Evolutionary conservation across 371 early-diverging fungal species (phyloP).

Genomic region (Rhizopus sp.): DNA sequence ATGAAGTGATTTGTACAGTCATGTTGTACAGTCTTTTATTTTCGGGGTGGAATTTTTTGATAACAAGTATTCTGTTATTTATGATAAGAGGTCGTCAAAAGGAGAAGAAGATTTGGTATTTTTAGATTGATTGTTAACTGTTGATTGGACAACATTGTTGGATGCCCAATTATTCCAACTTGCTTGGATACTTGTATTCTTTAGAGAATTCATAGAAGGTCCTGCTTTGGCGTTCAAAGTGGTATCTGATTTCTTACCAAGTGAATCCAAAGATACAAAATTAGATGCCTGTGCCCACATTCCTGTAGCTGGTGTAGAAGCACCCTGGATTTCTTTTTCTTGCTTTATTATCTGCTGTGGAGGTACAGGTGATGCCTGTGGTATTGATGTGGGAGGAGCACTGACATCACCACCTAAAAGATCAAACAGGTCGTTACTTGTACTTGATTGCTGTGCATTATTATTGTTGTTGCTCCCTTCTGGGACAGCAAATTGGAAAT

Average conservation of each 20-base stretch:
- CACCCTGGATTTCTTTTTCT: neutral
- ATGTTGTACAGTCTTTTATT: no score
- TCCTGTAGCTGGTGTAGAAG: slow-evolving; percentile 35
- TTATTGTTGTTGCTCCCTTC: slow-evolving; percentile 3
- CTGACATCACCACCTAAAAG: neutral
- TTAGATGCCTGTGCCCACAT: slow-evolving; percentile 62
- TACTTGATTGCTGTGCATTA: neutral
- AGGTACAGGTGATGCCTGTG: neutral
- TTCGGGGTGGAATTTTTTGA: no score
- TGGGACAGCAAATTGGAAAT: slow-evolving; percentile 61
- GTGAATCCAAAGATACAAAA: slow-evolving; percentile 57
- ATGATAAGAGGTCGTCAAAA: slow-evolving; percentile 11
- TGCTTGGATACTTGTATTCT: slow-evolving; percentile 41
- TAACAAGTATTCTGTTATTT: no score
- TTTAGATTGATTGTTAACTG: neutral
- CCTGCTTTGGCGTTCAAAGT: slow-evolving; percentile 46
- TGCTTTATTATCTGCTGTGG: neutral
- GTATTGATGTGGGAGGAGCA: neutral
- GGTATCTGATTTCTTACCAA: slow-evolving; percentile 32
- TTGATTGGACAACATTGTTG: slow-evolving; percentile 10
- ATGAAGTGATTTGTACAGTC: no score
- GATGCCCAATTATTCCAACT: slow-evolving; percentile 51
- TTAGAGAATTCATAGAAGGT: slow-evolving; percentile 66
- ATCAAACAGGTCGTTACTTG: slow-evolving; percentile 1
- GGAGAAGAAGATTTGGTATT: slow-evolving; percentile 11